Base-by-base conservation (phyloP, 2,329 filamentous ascomycete species). In the Sphaerulina populicola region DNA sequence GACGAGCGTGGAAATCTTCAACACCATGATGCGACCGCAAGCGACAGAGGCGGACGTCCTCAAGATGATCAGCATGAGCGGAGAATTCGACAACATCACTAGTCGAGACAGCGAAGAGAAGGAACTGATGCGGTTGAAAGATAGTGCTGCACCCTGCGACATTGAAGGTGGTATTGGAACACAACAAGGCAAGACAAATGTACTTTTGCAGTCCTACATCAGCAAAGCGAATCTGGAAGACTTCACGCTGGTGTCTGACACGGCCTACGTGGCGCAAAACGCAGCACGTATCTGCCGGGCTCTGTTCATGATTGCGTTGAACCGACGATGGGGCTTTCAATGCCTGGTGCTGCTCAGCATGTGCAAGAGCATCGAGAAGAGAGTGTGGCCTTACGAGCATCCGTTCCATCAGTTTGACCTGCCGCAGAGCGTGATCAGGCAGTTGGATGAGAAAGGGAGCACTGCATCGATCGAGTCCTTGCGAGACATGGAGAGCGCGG, bases 61-160 rank as follows among this genome's bases (percentile, higher is more conserved):
- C 48, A 87, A 86, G 64, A 97, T 98, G 89, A 89, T 98, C 64
- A 90, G 88, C 60, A 89, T 93, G 86, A 95, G 90, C 66, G 89
- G 90, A 58, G 93, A 98, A 68, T 98, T 98, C 61, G 89, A 97
- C 72, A 95, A 98, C 59, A 87, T 98, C 38, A 90, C 96, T 65
- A 89, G 86, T 4, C 78, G 94, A 55, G 93, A 98, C 49, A 93
- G 74, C 46, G 94, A 98, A 69, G 83, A 85, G 51, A 86, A 90
- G 62, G 94, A 98, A 67, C 75, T 98, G n/a, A 77, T 77, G 14
- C 77, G 80, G 18, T 76, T 98, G 47, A 81, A 80, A 57, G 74
- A 86, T 0, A 81, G 89, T 31, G 75, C 78, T 12, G 79, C 86
- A 10, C 83, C 84, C 14, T 95, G 90, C 52, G 82, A 90, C 57